Conservation (phyloP, 345 rosid species). For the Mallotus nudiflorus region DNA sequence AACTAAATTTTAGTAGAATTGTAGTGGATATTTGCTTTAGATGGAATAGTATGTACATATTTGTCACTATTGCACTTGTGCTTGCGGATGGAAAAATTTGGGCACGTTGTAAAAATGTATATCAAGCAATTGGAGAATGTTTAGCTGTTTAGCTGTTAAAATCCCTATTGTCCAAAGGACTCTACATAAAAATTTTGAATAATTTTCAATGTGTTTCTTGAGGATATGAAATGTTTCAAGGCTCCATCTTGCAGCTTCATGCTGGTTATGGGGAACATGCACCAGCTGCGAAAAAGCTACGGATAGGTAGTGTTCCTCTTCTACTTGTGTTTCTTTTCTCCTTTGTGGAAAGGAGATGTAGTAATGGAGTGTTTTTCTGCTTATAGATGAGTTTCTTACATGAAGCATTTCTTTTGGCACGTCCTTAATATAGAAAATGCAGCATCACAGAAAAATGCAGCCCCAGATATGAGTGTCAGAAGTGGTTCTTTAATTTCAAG, state of each 20-base stretch:
- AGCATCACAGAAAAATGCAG: slow-evolving; percentile 46
- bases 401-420: slow-evolving; percentile 8
- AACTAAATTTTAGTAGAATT: not conserved
- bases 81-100: not conserved
- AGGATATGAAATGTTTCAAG: slow-evolving; percentile 7
- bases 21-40: not conserved
- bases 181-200: not conserved
- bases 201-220: not conserved
- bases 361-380: not conserved
- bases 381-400: not conserved
- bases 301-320: slow-evolving; percentile 38
- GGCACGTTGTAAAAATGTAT: not conserved
- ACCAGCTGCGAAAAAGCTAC: slow-evolving; percentile 49
- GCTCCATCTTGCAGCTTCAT: slow-evolving; percentile 66
- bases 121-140: too few species aligned
- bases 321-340: not conserved
- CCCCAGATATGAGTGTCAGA: slow-evolving; percentile 39
- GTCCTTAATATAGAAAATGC: slow-evolving; percentile 26
- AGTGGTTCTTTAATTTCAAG: slow-evolving; percentile 70
- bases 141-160: too few species aligned
- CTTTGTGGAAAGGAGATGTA: not conserved
- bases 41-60: too few species aligned
- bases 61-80: too few species aligned
- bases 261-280: slow-evolving; percentile 58
- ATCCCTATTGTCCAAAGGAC: too few species aligned